Evolutionary conservation across 2,329 filamentous ascomycete species (phyloP).

Genomic region (Cladophialophora carrionii): DNA sequence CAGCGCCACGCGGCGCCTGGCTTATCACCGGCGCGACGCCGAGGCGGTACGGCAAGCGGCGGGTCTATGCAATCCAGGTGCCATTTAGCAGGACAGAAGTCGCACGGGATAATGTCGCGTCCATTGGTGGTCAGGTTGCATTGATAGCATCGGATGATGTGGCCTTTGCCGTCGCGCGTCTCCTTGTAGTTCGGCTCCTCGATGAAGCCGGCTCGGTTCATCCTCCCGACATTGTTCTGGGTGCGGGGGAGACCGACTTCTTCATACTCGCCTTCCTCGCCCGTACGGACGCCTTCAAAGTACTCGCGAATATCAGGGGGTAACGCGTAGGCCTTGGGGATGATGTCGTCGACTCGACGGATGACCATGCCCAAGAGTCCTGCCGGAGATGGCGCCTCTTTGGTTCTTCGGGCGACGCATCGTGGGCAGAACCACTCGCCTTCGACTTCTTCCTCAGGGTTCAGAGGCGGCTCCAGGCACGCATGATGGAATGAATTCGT

Average conservation of each 20-base stretch:
- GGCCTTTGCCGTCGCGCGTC: conserved; percentile 71
- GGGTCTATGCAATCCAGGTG: conserved; percentile 91
- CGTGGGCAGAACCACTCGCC: conserved; percentile 82
- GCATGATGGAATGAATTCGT: conserved; percentile 85
- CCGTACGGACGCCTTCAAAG: conserved; percentile 79
- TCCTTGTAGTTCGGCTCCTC: conserved; percentile 64
- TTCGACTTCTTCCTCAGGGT: conserved; percentile 65
- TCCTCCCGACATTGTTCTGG: conserved; percentile 43
- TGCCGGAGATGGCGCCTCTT: conserved; percentile 51
- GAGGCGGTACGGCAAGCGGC: conserved; percentile 76
- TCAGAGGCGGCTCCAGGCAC: conserved; percentile 80
- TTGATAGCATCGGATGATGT: conserved; percentile 73
- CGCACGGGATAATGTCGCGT: conserved; percentile 82
- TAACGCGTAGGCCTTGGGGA: conserved; percentile 72
- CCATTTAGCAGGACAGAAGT: conserved; percentile 79
- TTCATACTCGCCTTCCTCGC: conserved; percentile 77
- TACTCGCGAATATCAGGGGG: conserved; percentile 71
- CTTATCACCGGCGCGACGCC: conserved; percentile 52
- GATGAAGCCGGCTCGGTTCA: conserved; percentile 43
- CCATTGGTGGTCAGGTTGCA: conserved; percentile 67
- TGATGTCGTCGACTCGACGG: conserved; percentile 66
- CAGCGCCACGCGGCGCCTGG: conserved; percentile 80
- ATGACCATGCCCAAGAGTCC: conserved; percentile 59
- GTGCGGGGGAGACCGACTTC: conserved; percentile 54
- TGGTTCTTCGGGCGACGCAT: conserved; percentile 56